phyloP scores from a whole-genome alignment of 768 basidiomycete genomes.

The Pleurotus ostreatus region DNA sequence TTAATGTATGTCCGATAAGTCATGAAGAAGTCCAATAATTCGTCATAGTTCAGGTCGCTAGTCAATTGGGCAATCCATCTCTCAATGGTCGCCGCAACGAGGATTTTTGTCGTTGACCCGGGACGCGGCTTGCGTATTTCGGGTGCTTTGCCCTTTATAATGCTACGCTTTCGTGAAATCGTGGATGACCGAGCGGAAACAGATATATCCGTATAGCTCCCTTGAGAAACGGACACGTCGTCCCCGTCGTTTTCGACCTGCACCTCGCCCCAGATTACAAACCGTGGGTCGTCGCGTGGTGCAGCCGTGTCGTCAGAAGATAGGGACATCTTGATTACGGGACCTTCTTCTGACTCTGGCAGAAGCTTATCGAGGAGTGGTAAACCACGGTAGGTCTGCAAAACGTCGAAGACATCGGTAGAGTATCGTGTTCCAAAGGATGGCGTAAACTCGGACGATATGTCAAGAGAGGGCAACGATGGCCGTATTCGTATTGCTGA shows the following conservation, averaged over 20 bases:
- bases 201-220: conserved; percentile 33
- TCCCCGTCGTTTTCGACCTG: conserved; percentile 29
- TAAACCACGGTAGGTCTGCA: conserved; percentile 76
- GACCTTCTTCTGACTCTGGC: conserved; percentile 50
- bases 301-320: conserved; percentile 62
- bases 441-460: conserved; percentile 23
- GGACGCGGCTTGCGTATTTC: conserved; percentile 23
- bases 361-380: conserved; percentile 68
- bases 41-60: conserved; percentile 81
- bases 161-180: conserved; percentile 31
- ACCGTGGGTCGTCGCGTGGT: conserved; percentile 84
- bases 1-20: conserved; percentile 86
- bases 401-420: conserved; percentile 73
- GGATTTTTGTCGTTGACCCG: conserved; percentile 37
- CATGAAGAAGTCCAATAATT: conserved; percentile 86
- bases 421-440: conserved; percentile 58
- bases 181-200: conserved; percentile 30
- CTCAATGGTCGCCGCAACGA: conserved; percentile 90
- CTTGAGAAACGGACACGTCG: conserved; percentile 33
- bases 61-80: conserved; percentile 92
- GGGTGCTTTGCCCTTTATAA: conserved; percentile 24
- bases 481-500: conserved; percentile 22
- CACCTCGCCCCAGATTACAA: conserved; percentile 85
- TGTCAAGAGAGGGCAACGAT: not conserved
- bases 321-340: conserved; percentile 71